phyloP scores from a whole-genome alignment of 1,284 basidiomycete genomes.

The Rhodofomes roseus region DNA sequence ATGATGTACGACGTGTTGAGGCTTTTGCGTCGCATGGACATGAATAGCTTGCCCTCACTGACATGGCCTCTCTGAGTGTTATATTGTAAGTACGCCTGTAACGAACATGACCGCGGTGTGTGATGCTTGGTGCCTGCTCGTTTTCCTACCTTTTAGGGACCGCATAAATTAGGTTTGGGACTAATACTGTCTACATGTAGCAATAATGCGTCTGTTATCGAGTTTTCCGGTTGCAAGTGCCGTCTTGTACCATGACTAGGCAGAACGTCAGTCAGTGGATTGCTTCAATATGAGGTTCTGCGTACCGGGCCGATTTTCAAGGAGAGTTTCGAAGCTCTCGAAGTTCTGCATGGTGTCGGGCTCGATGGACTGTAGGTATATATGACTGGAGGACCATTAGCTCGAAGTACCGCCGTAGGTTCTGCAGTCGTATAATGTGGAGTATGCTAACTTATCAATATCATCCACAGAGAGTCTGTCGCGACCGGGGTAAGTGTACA shows the following conservation, averaged over 20 bases:
- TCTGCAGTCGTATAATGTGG: slow-evolving; percentile 67
- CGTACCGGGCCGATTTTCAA: slow-evolving; percentile 77
- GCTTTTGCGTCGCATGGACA: no score
- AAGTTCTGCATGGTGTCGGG: slow-evolving; percentile 80
- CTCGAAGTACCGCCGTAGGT: slow-evolving; percentile 85
- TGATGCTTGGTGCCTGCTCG: background rate
- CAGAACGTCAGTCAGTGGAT: background rate
- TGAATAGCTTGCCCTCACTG: no score
- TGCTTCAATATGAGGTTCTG: background rate
- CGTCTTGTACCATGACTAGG: no score
- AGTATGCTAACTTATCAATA: slow-evolving; percentile 8
- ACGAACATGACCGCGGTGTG: background rate
- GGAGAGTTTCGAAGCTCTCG: slow-evolving; percentile 77
- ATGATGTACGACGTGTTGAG: background rate
- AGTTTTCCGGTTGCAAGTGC: no score
- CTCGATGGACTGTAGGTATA: slow-evolving; percentile 78
- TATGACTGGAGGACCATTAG: slow-evolving; percentile 95
- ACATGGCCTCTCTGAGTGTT: no score
- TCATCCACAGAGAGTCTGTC: slow-evolving; percentile 5
- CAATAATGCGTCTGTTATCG: no score
- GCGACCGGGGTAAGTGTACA: slow-evolving; percentile 10
- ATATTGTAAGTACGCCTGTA: no score
- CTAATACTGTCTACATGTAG: no score
- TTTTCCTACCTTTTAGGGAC: no score
- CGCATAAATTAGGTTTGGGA: no score